Base-by-base conservation (phyloP, 1,284 basidiomycete species). In the Fomes fomentarius region DNA sequence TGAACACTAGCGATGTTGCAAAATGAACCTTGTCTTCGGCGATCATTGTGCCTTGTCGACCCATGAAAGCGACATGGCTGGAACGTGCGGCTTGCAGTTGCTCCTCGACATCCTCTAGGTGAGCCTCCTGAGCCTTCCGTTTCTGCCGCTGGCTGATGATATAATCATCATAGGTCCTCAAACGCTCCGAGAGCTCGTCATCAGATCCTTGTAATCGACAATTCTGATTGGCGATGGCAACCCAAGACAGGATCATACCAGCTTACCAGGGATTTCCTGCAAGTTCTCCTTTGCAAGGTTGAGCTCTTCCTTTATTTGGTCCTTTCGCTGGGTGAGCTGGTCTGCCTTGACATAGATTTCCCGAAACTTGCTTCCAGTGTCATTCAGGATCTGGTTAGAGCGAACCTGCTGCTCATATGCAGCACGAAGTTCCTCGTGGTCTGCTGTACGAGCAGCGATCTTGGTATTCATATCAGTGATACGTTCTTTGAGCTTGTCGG, bases 301-400 rank as follows among this genome's bases (percentile, higher is more conserved):
- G 64, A 89, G 74, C 68, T 91, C 78, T 56, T 75, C 66, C 58
- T 81, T 70, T 56, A 79, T 74, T 17, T 76, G 74, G n/a, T 72
- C 63, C 66, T 88, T 90, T 64, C 82, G 81, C 55, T 85, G 78
- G 52, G 89, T 78, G 45, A 95, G 72, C 43, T 78, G 80, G 55
- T 91, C 85, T 17, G 90, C 84, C 56, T 85, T 84, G 47, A 88
- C 74, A 65, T 94, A 94, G 43, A 91, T 83, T 68, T 94, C 87
- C 34, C 90, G 84, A 70, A 98, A 98, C 63, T 89, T 89, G 15
- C 85, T 85, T 1, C 93, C 89, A 43, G 87, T 82, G 51, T 96
- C 89, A 65, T 93, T 89, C 68, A 96, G 93, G 43, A 85, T 83
- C 55, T 86, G 79, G 69, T 99, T 99, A 34, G 86, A 79, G 40